These are phyloP conservation scores for Dillenia suffruticosa DNA, from an alignment of 164 flowering plant genomes.

Conservation along the genomic window DNA sequence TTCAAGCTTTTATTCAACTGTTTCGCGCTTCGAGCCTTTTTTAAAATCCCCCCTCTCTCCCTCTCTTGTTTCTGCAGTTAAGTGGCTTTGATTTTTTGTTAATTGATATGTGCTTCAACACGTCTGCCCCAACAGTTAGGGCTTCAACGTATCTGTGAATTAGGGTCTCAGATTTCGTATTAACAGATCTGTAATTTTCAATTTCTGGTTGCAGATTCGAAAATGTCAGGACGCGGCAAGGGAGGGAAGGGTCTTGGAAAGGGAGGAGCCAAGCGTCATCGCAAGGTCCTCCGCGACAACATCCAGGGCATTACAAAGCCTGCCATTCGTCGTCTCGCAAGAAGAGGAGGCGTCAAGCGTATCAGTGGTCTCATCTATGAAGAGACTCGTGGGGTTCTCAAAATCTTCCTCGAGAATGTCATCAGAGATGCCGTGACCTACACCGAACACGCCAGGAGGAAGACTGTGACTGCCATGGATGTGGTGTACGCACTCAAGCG, in stretches of 20 bases:
- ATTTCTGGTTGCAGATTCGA: background rate
- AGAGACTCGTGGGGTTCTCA: conserved; percentile 30
- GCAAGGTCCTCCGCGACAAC: conserved; percentile 30
- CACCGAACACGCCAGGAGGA: conserved; percentile 31
- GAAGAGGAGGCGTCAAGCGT: conserved; percentile 32
- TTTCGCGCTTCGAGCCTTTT: no score
- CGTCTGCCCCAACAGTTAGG: no score
- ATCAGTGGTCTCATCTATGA: conserved; percentile 35
- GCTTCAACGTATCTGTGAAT: no score
- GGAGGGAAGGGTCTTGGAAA: conserved; percentile 34
- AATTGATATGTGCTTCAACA: no score
- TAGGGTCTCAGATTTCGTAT: no score
- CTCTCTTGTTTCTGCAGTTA: no score
- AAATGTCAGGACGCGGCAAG: conserved; percentile 31
- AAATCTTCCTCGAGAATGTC: conserved; percentile 35
- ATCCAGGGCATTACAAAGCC: conserved; percentile 27
- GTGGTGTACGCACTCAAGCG: conserved; percentile 34
- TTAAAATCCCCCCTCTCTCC: no score
- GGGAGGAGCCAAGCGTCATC: conserved; percentile 34
- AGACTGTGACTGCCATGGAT: conserved; percentile 42
- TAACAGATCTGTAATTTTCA: no score
- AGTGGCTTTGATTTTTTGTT: no score
- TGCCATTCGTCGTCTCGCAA: conserved; percentile 24
- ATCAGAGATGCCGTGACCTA: conserved; percentile 37
- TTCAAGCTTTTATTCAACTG: no score